These are phyloP conservation scores for Aspergillus thermomutatus DNA, from an alignment of 2,329 filamentous ascomycete genomes.

Conservation along the genomic window DNA sequence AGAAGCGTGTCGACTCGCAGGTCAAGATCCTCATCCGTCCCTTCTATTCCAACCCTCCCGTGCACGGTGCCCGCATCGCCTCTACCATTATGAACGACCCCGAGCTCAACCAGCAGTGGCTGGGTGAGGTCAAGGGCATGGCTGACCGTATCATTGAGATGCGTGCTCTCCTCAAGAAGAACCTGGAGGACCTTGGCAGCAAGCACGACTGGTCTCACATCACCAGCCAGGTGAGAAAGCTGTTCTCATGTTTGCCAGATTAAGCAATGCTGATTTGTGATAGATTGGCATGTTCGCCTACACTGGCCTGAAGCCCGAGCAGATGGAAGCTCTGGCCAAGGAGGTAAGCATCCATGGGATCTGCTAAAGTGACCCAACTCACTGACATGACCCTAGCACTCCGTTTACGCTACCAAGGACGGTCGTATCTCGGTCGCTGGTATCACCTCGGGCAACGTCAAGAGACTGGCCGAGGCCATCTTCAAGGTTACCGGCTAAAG, in stretches of 20 bases:
- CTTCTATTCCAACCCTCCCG: slow-evolving; percentile 95
- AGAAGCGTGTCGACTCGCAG: slow-evolving; percentile 93
- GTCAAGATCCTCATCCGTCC: slow-evolving; percentile 97
- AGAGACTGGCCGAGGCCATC: slow-evolving; percentile 49
- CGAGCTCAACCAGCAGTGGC: slow-evolving; percentile 86
- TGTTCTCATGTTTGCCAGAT: background rate
- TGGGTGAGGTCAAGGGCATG: slow-evolving; percentile 96
- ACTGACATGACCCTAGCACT: slow-evolving; percentile 57
- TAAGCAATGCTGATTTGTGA: slow-evolving; percentile 1
- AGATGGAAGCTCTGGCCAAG: slow-evolving; percentile 89
- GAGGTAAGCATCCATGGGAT: slow-evolving; percentile 53
- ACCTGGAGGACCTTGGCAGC: slow-evolving; percentile 91
- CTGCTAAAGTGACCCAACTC: background rate
- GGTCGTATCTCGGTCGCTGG: slow-evolving; percentile 51
- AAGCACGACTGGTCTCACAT: slow-evolving; percentile 99
- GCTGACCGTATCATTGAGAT: slow-evolving; percentile 98
- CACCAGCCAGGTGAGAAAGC: slow-evolving; percentile 66
- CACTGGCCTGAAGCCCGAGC: slow-evolving; percentile 83
- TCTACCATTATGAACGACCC: slow-evolving; percentile 86
- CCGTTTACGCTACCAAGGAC: slow-evolving; percentile 90
- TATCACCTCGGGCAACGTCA: slow-evolving; percentile 49
- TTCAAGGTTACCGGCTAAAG: slow-evolving; percentile 50
- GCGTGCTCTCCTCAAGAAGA: slow-evolving; percentile 89
- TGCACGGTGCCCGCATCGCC: slow-evolving; percentile 93
- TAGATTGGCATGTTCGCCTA: slow-evolving; percentile 99